Evolutionary conservation across 2,329 filamentous ascomycete genomes (phyloP).

Genomic region (Uncinocarpus reesii): DNA sequence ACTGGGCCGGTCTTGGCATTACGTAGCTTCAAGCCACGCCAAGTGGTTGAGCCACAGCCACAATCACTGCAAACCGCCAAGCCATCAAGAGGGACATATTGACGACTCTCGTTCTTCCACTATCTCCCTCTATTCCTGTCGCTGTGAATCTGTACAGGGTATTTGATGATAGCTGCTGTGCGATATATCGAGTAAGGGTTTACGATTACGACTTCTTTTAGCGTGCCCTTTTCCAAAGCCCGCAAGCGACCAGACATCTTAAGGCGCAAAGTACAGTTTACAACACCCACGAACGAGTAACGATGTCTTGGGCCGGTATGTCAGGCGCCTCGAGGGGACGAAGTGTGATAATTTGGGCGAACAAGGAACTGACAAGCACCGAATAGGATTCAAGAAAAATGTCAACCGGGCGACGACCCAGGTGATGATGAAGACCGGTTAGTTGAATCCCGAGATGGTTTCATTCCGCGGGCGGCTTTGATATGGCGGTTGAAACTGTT

Average conservation of each 20-base stretch:
- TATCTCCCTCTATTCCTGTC: background rate
- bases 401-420: conserved; percentile 98
- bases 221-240: background rate
- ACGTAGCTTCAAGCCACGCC: conserved; percentile 6
- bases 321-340: background rate
- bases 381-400: conserved; percentile 78
- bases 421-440: conserved; percentile 99
- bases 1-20: background rate
- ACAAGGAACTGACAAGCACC: background rate
- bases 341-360: background rate
- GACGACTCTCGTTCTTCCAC: background rate
- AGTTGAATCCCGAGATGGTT: too few relatives aligned
- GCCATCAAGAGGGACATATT: background rate
- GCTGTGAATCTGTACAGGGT: background rate
- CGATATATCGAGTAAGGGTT: background rate
- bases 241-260: background rate
- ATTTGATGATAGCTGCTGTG: background rate
- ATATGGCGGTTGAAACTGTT: background rate
- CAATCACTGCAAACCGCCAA: background rate
- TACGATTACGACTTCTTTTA: background rate
- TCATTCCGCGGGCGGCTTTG: too few relatives aligned
- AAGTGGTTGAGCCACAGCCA: conserved; percentile 6
- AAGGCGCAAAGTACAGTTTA: background rate
- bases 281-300: background rate
- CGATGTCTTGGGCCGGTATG: conserved; percentile 20